Evolutionary conservation across 305 asterid genomes (phyloP).

Genomic region (Striga hermonthica): DNA sequence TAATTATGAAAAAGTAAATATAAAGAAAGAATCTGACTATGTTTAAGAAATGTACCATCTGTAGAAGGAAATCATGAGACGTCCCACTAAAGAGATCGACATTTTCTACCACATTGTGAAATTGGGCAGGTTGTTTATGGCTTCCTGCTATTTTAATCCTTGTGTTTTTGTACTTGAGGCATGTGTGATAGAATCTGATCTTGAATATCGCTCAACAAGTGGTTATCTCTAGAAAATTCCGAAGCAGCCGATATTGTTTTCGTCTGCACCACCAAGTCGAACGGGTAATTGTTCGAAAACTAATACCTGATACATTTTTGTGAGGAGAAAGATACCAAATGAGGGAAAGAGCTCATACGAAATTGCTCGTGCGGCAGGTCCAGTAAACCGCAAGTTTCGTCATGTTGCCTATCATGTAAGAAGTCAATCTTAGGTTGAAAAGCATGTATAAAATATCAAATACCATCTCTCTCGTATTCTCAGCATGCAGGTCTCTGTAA

Average conservation of each 20-base stretch:
- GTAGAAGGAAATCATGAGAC: constrained; percentile 66
- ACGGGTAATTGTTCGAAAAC: no score
- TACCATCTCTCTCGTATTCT: constrained; percentile 73
- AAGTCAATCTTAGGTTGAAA: constrained; percentile 76
- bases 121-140: constrained; percentile 67
- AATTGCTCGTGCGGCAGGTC: constrained; percentile 69
- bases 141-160: constrained; percentile 63
- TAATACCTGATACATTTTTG: neutral
- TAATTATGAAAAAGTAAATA: neutral
- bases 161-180: constrained; percentile 77
- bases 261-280: constrained; percentile 46
- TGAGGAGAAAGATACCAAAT: neutral
- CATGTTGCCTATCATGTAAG: constrained; percentile 89
- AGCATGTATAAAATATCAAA: constrained; percentile 72
- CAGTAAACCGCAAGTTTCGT: constrained; percentile 81
- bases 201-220: constrained; percentile 52
- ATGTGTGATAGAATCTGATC: constrained; percentile 71
- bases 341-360: constrained; percentile 43
- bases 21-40: neutral
- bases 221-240: constrained; percentile 69
- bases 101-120: constrained; percentile 54
- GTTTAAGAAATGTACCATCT: constrained; percentile 45
- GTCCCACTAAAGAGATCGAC: constrained; percentile 60
- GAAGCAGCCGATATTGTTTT: constrained; percentile 65
- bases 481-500: constrained; percentile 87